Conservation (phyloP, 352 stramenopile species). For the Globisporangium heterothallicum region DNA sequence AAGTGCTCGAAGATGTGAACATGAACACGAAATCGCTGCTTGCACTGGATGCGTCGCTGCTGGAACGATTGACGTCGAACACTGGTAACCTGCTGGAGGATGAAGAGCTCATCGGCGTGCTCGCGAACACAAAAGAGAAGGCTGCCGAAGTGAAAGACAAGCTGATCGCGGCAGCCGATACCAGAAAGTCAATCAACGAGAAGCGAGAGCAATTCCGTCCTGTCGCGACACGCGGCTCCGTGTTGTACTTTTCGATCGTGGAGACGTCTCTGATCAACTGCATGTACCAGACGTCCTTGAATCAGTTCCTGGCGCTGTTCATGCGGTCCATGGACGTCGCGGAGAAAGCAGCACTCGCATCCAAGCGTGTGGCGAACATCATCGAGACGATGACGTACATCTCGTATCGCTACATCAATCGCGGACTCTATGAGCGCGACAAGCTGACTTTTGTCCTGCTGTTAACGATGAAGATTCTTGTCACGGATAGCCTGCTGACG, state of each 20-base stretch:
- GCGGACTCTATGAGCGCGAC: conserved; percentile 96
- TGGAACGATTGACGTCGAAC: conserved; percentile 96
- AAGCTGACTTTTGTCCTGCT: conserved; percentile 98
- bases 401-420: conserved; percentile 98
- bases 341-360: conserved; percentile 95
- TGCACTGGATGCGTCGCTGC: conserved; percentile 92
- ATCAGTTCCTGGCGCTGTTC: conserved; percentile 97
- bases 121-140: conserved; percentile 98
- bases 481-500: conserved; percentile 92
- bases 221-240: conserved; percentile 95
- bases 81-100: conserved; percentile 98
- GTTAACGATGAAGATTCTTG: conserved; percentile 97
- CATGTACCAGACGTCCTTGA: conserved; percentile 99
- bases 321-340: conserved; percentile 97
- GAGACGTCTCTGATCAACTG: conserved; percentile 98
- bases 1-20: conserved; percentile 98
- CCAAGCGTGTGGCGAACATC: conserved; percentile 98
- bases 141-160: conserved; percentile 98
- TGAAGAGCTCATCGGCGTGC: conserved; percentile 97
- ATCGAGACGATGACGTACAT: conserved; percentile 99
- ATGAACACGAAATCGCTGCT: conserved; percentile 97
- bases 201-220: conserved; percentile 98
- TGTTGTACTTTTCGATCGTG: conserved; percentile 98
- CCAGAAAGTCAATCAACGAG: conserved; percentile 96
- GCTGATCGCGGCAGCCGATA: conserved; percentile 95